Percentiles rank a stretch among this genome's conserved stretches.
Evolutionary conservation across 2,329 filamentous ascomycete species (phyloP).

Genomic region (Verticillium nonalfalfae): DNA sequence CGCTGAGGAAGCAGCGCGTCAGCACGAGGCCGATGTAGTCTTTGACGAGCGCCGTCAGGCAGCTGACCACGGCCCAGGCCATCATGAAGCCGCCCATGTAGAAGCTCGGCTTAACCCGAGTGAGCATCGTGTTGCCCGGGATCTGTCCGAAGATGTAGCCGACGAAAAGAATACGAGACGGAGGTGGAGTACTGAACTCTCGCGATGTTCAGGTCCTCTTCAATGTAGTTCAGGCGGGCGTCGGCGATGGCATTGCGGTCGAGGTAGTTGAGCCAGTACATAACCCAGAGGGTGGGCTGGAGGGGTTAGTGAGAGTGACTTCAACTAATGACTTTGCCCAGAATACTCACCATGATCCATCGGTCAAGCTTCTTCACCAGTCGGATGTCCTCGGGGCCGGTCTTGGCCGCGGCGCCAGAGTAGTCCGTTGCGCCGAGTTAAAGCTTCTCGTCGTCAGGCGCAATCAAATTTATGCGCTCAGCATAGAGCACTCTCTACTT

Average conservation of each 20-base stretch:
- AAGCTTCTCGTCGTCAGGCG: too few relatives aligned
- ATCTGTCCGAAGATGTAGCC: slow-evolving; percentile 56
- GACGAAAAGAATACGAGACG: slow-evolving; percentile 24
- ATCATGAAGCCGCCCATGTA: slow-evolving; percentile 44
- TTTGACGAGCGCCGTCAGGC: slow-evolving; percentile 38
- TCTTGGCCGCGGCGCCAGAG: slow-evolving; percentile 30
- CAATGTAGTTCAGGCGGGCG: slow-evolving; percentile 20
- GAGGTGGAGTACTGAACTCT: slow-evolving; percentile 25
- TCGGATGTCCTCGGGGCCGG: slow-evolving; percentile 29
- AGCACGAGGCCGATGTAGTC: slow-evolving; percentile 35
- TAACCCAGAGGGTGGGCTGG: slow-evolving; percentile 49
- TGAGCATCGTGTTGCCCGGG: slow-evolving; percentile 53
- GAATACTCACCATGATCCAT: slow-evolving; percentile 25
- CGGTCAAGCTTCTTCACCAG: slow-evolving; percentile 30
- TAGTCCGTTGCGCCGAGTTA: slow-evolving; percentile 18
- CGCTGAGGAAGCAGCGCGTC: slow-evolving; percentile 38
- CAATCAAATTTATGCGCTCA: too few relatives aligned
- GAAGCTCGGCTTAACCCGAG: slow-evolving; percentile 40
- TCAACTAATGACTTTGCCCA: too few relatives aligned
- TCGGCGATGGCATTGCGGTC: slow-evolving; percentile 17
- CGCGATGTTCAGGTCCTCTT: slow-evolving; percentile 13
- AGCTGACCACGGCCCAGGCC: slow-evolving; percentile 31
- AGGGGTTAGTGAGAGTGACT: background rate
- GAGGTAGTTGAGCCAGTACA: slow-evolving; percentile 20
- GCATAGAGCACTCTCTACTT: too few relatives aligned